phyloP scores from a whole-genome alignment of 257 asterid species.

The Forsythia viridissima region DNA sequence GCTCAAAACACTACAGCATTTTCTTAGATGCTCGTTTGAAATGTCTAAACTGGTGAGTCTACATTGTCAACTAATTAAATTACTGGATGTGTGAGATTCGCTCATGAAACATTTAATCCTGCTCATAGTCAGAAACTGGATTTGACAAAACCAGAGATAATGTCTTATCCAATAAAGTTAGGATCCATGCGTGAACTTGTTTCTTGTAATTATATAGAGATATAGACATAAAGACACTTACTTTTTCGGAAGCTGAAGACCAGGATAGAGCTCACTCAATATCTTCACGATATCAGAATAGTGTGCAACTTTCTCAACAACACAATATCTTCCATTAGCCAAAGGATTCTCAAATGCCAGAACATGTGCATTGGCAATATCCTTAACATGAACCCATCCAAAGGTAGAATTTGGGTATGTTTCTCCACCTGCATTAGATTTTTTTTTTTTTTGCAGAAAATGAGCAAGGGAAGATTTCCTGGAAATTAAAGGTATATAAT shows the following conservation, averaged over 20 bases:
- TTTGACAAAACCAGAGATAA: too few species aligned
- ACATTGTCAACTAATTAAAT: too few species aligned
- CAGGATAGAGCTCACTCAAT: constrained; percentile 45
- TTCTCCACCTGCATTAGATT: constrained; percentile 43
- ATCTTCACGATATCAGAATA: constrained; percentile 42
- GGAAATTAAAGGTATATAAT: neutral
- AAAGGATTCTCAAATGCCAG: constrained; percentile 52
- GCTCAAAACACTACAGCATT: too few species aligned
- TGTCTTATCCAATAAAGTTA: too few species aligned
- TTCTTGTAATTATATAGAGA: neutral
- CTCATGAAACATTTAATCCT: too few species aligned
- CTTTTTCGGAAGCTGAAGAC: constrained; percentile 45
- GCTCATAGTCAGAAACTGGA: too few species aligned
- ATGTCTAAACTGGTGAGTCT: too few species aligned
- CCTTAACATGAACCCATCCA: constrained; percentile 55
- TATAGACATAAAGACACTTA: constrained; percentile 24
- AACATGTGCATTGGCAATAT: constrained; percentile 55
- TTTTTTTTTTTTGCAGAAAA: neutral
- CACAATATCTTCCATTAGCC: constrained; percentile 52
- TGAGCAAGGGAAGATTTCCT: neutral
- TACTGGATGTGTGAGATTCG: too few species aligned
- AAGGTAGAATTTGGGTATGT: constrained; percentile 42
- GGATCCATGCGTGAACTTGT: too few species aligned
- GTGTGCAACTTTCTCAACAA: constrained; percentile 47
- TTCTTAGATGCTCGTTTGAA: too few species aligned